Evolutionary conservation across 1,284 basidiomycete genomes (phyloP).

Genomic region (Waitea zeae): DNA sequence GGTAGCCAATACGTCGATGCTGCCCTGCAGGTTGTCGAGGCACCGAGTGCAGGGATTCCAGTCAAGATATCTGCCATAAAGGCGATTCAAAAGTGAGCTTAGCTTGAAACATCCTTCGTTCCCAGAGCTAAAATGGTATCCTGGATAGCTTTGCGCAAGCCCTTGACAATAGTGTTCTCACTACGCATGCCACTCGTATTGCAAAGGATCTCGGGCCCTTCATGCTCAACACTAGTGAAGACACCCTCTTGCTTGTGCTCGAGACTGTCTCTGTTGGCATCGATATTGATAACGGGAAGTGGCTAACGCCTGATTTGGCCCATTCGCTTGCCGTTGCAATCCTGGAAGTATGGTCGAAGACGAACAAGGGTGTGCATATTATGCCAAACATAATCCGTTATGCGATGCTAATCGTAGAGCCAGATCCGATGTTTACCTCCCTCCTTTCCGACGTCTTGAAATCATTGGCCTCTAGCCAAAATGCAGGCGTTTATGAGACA

Average conservation of each 20-base stretch:
- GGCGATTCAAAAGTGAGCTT: constrained; percentile 70
- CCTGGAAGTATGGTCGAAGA: constrained; percentile 70
- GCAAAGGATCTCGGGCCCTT: constrained; percentile 78
- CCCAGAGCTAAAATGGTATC: too few species aligned
- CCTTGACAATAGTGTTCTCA: constrained; percentile 37
- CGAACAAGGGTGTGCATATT: constrained; percentile 81
- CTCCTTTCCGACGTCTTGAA: constrained; percentile 74
- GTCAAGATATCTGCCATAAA: constrained; percentile 91
- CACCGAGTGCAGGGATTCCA: constrained; percentile 49
- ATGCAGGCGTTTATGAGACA: constrained; percentile 44
- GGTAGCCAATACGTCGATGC: constrained; percentile 77
- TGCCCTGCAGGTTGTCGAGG: constrained; percentile 74
- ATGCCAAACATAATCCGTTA: too few species aligned
- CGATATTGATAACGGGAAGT: constrained; percentile 54
- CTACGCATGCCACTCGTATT: constrained; percentile 56
- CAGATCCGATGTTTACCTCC: constrained; percentile 82
- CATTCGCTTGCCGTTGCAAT: constrained; percentile 44
- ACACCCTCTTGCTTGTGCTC: constrained; percentile 81
- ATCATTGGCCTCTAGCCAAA: constrained; percentile 43
- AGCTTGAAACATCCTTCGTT: not conserved
- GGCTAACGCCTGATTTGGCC: constrained; percentile 50
- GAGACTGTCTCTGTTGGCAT: constrained; percentile 73
- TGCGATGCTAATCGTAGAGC: not conserved
- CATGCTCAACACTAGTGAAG: constrained; percentile 63
- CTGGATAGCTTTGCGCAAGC: constrained; percentile 45